Percentiles rank a stretch among this genome's conserved stretches.
Conservation (phyloP, 768 basidiomycete species). For the Inosperma sp. region DNA sequence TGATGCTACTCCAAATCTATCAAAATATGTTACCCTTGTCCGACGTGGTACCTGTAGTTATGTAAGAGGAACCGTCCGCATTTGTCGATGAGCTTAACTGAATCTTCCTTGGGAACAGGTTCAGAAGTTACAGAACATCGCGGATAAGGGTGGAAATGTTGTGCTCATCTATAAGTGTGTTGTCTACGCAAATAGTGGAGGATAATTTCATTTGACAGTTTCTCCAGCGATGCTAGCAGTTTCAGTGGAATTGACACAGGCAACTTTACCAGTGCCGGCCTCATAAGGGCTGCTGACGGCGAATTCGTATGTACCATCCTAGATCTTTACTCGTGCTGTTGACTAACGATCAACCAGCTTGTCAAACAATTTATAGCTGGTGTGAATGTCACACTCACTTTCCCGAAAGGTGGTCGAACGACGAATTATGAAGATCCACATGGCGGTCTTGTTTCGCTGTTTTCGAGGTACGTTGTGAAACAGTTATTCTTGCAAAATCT, state of each 20-base stretch:
- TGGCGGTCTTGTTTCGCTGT: constrained; percentile 52
- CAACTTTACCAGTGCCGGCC: constrained; percentile 36
- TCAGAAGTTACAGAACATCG: constrained; percentile 48
- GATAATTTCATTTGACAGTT: background rate
- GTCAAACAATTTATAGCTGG: constrained; percentile 45
- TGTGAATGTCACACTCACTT: constrained; percentile 36
- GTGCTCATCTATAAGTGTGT: constrained; percentile 49
- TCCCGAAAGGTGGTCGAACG: constrained; percentile 42
- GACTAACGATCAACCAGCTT: constrained; percentile 30
- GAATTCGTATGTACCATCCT: constrained; percentile 38
- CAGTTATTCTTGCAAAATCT: background rate
- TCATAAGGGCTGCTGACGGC: constrained; percentile 52
- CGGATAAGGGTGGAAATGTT: constrained; percentile 45
- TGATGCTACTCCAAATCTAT: constrained; percentile 48
- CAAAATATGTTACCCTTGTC: constrained; percentile 47
- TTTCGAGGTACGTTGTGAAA: constrained; percentile 36
- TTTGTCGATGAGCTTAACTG: background rate
- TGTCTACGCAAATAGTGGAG: background rate
- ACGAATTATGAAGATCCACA: constrained; percentile 39
- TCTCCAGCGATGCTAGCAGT: constrained; percentile 43
- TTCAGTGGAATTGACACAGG: constrained; percentile 40
- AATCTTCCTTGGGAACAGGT: constrained; percentile 23
- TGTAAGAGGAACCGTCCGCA: constrained; percentile 26
- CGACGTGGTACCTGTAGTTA: constrained; percentile 57
- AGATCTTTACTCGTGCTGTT: background rate